Percentiles rank a stretch among this genome's conserved stretches.
Conservation (phyloP, 257 asterid species). For the Avicennia marina region DNA sequence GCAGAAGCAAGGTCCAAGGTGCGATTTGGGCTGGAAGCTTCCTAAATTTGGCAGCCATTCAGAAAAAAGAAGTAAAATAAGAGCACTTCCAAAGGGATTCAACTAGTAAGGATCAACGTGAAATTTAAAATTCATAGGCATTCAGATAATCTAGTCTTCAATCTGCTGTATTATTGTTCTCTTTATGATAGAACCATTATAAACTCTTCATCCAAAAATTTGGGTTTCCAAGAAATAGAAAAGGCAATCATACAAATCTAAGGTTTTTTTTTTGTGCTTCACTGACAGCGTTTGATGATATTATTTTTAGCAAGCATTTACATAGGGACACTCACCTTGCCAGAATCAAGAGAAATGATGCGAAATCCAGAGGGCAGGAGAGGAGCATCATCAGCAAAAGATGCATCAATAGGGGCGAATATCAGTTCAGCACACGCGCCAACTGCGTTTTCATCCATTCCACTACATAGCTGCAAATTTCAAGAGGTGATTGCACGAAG, state of each 20-base stretch:
- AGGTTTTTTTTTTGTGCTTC: no score
- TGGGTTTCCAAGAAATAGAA: neutral
- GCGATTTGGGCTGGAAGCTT: constrained; percentile 77
- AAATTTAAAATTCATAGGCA: neutral
- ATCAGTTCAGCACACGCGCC: constrained; percentile 87
- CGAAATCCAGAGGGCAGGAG: constrained; percentile 92
- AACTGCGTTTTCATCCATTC: constrained; percentile 86
- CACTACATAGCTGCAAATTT: constrained; percentile 61
- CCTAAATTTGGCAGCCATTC: constrained; percentile 34
- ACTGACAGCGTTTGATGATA: neutral
- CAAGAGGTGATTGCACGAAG: constrained; percentile 1
- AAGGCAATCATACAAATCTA: neutral
- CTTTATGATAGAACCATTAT: neutral
- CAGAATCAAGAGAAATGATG: constrained; percentile 79
- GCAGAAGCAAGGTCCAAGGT: constrained; percentile 94
- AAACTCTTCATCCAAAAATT: no score
- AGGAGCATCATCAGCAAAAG: constrained; percentile 93
- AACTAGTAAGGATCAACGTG: neutral
- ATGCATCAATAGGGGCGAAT: constrained; percentile 90
- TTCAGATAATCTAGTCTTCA: no score
- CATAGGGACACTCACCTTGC: constrained; percentile 46
- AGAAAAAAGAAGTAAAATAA: neutral
- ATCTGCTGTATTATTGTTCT: neutral
- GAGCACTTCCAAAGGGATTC: neutral
- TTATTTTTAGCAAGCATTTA: neutral